Conservation (phyloP, 2,329 filamentous ascomycete genomes). For the Huntiella decipiens region DNA sequence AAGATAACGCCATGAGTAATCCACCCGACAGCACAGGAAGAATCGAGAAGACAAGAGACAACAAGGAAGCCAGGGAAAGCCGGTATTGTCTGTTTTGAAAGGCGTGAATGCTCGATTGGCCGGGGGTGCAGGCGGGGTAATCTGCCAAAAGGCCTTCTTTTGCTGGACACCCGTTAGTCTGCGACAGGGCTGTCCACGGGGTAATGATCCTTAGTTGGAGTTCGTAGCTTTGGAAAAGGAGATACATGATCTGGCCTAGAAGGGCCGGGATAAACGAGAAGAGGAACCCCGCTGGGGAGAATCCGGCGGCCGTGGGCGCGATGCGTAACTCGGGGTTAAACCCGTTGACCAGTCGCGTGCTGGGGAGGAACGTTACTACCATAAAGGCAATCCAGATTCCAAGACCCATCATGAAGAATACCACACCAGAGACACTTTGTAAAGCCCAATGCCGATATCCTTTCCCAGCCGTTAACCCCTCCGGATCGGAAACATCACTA, state of each 20-base stretch:
- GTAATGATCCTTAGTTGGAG: slow-evolving; percentile 44
- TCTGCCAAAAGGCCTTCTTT: slow-evolving; percentile 47
- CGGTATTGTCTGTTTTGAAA: slow-evolving; percentile 43
- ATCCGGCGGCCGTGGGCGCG: slow-evolving; percentile 41
- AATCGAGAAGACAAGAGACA: slow-evolving; percentile 38
- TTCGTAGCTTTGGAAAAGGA: slow-evolving; percentile 49
- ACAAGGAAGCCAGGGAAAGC: slow-evolving; percentile 40
- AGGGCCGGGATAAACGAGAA: slow-evolving; percentile 59
- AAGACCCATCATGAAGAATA: slow-evolving; percentile 41
- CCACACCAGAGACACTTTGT: slow-evolving; percentile 42
- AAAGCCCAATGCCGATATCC: slow-evolving; percentile 65
- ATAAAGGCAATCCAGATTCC: slow-evolving; percentile 51
- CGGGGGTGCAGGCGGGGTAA: slow-evolving; percentile 47
- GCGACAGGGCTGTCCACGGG: slow-evolving; percentile 46
- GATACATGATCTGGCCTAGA: slow-evolving; percentile 46
- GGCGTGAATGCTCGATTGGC: slow-evolving; percentile 40
- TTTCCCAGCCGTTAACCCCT: slow-evolving; percentile 19
- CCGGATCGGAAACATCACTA: slow-evolving; percentile 5
- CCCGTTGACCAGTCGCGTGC: slow-evolving; percentile 44
- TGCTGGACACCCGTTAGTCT: slow-evolving; percentile 39
- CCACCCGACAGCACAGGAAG: slow-evolving; percentile 52
- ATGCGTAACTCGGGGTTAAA: slow-evolving; percentile 52
- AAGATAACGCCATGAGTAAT: slow-evolving; percentile 54
- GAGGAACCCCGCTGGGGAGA: slow-evolving; percentile 74
- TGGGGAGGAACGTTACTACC: slow-evolving; percentile 58